These are phyloP conservation scores for Fonsecaea pedrosoi DNA, from an alignment of 2,329 filamentous ascomycete species.

Conservation along the genomic window DNA sequence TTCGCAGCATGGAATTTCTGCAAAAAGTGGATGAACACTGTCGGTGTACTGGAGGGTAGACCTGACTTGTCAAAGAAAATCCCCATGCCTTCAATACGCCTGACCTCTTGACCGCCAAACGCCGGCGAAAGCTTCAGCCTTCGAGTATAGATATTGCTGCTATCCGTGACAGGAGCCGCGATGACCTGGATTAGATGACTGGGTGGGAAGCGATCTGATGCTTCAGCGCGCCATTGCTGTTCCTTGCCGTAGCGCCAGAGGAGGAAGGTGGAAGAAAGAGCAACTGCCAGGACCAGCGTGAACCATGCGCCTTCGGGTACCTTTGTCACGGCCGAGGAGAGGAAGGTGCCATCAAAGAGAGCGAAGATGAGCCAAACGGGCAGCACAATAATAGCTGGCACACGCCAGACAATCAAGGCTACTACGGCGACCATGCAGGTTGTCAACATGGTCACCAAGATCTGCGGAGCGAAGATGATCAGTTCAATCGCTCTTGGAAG, in stretches of 20 bases:
- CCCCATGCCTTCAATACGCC: conserved; percentile 64
- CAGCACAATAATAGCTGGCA: conserved; percentile 64
- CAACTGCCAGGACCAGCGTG: conserved; percentile 68
- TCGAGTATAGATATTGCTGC: conserved; percentile 15
- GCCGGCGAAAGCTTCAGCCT: conserved; percentile 11
- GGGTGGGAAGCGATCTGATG: conserved; percentile 63
- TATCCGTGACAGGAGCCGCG: conserved; percentile 46
- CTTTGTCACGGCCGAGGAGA: conserved; percentile 73
- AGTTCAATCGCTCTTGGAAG: not conserved
- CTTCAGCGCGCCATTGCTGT: conserved; percentile 75
- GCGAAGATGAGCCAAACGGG: conserved; percentile 69
- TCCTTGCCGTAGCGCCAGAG: conserved; percentile 85
- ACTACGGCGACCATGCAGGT: conserved; percentile 76
- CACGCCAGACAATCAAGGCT: conserved; percentile 73
- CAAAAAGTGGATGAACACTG: conserved; percentile 74
- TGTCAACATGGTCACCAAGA: conserved; percentile 66
- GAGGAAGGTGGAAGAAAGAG: conserved; percentile 70
- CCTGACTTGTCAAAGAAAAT: conserved; percentile 83
- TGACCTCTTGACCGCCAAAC: conserved; percentile 52
- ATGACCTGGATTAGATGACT: conserved; percentile 44
- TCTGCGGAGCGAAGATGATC: conserved; percentile 43
- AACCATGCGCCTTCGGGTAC: conserved; percentile 81
- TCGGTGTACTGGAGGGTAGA: conserved; percentile 60
- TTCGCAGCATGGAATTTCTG: conserved; percentile 72
- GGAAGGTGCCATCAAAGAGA: conserved; percentile 71